Conservation (phyloP, 2,329 filamentous ascomycete genomes). For the Botryotinia globosa region DNA sequence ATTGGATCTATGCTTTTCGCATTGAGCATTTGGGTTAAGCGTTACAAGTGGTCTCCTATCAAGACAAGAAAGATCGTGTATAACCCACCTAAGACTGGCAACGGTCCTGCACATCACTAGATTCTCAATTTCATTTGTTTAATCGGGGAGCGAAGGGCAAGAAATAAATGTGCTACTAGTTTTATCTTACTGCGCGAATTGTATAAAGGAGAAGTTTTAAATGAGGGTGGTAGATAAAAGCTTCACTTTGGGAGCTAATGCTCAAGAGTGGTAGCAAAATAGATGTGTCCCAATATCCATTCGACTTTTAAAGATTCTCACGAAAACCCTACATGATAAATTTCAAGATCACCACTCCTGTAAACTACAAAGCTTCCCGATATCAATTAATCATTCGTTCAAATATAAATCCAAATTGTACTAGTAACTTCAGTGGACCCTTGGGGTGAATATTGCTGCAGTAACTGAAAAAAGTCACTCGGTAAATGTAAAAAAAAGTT, state of each 20-base stretch:
- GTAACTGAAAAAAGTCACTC: conserved; percentile 26
- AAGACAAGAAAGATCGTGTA: conserved; percentile 95
- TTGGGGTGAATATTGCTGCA: conserved; percentile 1
- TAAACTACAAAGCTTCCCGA: neutral
- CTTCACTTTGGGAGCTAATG: conserved; percentile 30
- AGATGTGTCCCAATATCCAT: conserved; percentile 37
- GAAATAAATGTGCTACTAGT: conserved; percentile 39
- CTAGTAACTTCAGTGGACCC: conserved; percentile 7
- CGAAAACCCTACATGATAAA: neutral
- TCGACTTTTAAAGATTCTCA: conserved; percentile 1
- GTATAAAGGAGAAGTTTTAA: conserved; percentile 32
- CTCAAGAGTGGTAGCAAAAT: conserved; percentile 27
- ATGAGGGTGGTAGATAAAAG: conserved; percentile 23
- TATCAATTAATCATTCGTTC: neutral
- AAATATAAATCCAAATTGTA: neutral
- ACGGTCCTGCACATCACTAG: conserved; percentile 28
- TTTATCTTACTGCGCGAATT: conserved; percentile 33
- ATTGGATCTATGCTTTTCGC: conserved; percentile 77
- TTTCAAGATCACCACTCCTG: neutral
- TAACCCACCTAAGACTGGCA: conserved; percentile 58
- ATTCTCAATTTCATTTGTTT: conserved; percentile 33
- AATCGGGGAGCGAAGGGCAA: conserved; percentile 23
- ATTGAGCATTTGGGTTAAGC: conserved; percentile 94
- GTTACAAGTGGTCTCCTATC: conserved; percentile 97
- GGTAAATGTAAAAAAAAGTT: conserved; percentile 22